These are phyloP conservation scores for Castanea mollissima DNA, from an alignment of 306 rosid species.

Conservation along the genomic window DNA sequence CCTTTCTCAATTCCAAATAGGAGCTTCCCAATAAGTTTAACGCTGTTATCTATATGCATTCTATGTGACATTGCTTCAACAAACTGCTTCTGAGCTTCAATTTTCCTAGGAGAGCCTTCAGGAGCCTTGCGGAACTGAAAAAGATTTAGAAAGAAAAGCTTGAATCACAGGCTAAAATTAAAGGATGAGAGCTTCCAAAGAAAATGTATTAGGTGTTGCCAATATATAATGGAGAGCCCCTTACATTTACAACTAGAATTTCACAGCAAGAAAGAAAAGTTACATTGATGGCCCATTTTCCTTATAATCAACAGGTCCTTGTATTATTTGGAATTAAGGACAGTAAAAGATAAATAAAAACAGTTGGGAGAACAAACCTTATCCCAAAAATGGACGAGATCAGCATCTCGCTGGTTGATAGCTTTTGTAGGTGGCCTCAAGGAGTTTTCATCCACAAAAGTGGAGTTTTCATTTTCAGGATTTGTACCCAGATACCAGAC, in stretches of 20 bases:
- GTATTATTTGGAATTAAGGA: neutral
- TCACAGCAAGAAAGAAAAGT: neutral
- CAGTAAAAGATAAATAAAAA: slow-evolving; percentile 9
- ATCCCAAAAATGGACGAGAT: slow-evolving; percentile 93
- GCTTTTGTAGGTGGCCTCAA: slow-evolving; percentile 57
- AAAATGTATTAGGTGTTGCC: neutral
- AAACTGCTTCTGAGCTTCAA: slow-evolving; percentile 73
- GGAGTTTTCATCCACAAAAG: slow-evolving; percentile 64
- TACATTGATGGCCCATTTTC: neutral
- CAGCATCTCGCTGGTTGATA: slow-evolving; percentile 91
- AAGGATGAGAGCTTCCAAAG: neutral
- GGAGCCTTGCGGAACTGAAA: slow-evolving; percentile 84
- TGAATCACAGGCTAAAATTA: slow-evolving; percentile 1
- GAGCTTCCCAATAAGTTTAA: slow-evolving; percentile 71
- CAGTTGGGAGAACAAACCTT: slow-evolving; percentile 51
- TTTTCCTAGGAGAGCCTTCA: slow-evolving; percentile 70
- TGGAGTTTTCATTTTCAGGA: slow-evolving; percentile 86
- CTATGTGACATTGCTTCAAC: slow-evolving; percentile 89
- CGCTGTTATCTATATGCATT: slow-evolving; percentile 71
- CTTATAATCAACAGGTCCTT: neutral
- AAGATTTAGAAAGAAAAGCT: slow-evolving; percentile 16
- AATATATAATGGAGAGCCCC: neutral
- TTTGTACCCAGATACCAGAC: slow-evolving; percentile 71
- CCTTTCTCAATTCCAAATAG: slow-evolving; percentile 80
- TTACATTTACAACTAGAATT: neutral